Evolutionary conservation across 345 rosid genomes (phyloP).

Genomic region (Eucalyptus cloeziana): DNA sequence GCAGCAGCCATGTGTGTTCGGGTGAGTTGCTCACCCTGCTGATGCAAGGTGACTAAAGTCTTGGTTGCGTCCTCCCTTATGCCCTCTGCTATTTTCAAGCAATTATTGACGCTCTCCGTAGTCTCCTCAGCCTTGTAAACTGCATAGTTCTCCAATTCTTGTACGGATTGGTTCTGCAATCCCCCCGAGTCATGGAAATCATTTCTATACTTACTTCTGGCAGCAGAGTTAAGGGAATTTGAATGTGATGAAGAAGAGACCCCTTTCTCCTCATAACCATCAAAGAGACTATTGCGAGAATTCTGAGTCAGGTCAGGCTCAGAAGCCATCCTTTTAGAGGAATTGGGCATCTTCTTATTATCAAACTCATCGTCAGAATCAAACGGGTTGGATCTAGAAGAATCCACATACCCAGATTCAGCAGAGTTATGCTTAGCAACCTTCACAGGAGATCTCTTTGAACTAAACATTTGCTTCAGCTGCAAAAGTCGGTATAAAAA

Average conservation of each 20-base stretch:
- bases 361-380: constrained; percentile 72
- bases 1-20: constrained; percentile 65
- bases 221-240: constrained; percentile 14
- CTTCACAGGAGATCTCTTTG: constrained; percentile 56
- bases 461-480: constrained; percentile 37
- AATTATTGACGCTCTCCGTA: constrained; percentile 57
- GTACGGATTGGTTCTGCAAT: constrained; percentile 72
- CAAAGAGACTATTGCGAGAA: constrained; percentile 42
- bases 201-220: constrained; percentile 54
- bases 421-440: constrained; percentile 35
- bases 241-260: constrained; percentile 13
- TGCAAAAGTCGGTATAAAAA: neutral
- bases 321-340: constrained; percentile 42
- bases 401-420: constrained; percentile 20
- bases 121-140: constrained; percentile 93
- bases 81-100: constrained; percentile 84
- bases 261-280: constrained; percentile 20
- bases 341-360: constrained; percentile 28
- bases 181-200: constrained; percentile 83
- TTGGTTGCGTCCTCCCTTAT: constrained; percentile 82
- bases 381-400: constrained; percentile 56
- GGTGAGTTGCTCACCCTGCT: constrained; percentile 87
- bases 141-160: constrained; percentile 83
- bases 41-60: constrained; percentile 69
- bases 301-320: constrained; percentile 26